Percentiles rank a stretch among this genome's conserved stretches.
These are phyloP conservation scores for Porphyrellus cyaneotinctus DNA, from an alignment of 768 basidiomycete species.

Conservation along the genomic window DNA sequence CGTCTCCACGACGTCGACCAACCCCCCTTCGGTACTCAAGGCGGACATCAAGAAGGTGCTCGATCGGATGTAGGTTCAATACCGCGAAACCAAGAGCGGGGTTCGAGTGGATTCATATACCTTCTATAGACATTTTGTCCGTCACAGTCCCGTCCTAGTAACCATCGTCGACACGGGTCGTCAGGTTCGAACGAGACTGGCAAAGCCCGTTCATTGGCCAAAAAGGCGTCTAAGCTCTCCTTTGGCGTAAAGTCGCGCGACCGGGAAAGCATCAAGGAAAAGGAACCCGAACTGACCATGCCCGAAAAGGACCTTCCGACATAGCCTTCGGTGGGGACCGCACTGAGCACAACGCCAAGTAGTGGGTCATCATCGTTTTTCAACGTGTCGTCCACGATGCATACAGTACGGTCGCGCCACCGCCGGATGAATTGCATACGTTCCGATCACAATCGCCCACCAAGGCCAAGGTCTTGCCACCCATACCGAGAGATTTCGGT, in stretches of 20 bases:
- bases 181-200: constrained; percentile 50
- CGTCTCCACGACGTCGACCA: constrained; percentile 94
- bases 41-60: constrained; percentile 82
- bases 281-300: constrained; percentile 36
- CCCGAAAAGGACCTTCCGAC: constrained; percentile 46
- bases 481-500: constrained; percentile 73
- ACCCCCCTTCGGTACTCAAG: constrained; percentile 74
- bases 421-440: constrained; percentile 28
- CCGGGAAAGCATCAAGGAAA: constrained; percentile 41
- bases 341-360: constrained; percentile 62
- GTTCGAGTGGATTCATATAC: constrained; percentile 94
- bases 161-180: constrained; percentile 44
- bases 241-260: constrained; percentile 63
- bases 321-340: constrained; percentile 42
- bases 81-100: constrained; percentile 86
- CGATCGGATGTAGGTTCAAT: constrained; percentile 93
- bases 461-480: constrained; percentile 67
- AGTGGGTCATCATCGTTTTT: constrained; percentile 83
- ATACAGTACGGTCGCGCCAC: constrained; percentile 27
- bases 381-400: constrained; percentile 63
- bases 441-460: constrained; percentile 48
- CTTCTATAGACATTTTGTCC: constrained; percentile 87
- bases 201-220: constrained; percentile 52
- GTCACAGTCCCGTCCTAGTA: constrained; percentile 40
- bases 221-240: constrained; percentile 76